Evolutionary conservation across 768 basidiomycete genomes (phyloP), one percentile per base, ranked within the genome.

Genomic region (Podaxis mareebaensis): DNA sequence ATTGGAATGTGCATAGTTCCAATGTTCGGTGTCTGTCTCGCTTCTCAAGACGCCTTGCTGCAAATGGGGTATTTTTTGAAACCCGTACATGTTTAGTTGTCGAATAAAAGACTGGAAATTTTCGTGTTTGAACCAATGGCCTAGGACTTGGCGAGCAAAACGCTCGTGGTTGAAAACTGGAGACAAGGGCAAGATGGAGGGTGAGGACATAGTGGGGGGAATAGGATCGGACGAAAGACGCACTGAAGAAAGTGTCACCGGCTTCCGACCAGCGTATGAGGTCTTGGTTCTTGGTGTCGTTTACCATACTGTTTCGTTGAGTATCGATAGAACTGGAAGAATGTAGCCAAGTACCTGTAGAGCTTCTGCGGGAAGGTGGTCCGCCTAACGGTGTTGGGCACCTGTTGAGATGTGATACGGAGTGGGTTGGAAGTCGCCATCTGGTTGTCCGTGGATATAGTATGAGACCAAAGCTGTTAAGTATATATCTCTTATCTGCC

Each of bases 41-140:
- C 87, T 85, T 72, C 88, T 91, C 65, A 98, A 83, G 33, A 94
- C 95, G 53, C 96, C 95, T 74, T 96, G 93, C 70, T 96, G 95
- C 20, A 98, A 86, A 72, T 99, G 95, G 0, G 95, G 95, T 53
- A 98, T 93, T 78, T 92, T 92, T 82, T 93, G 92, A 74, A 95
- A 95, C 60, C 93, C 93, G 75, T 96, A 97, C 92, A 95, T 95
- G 81, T 96, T 97, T 67, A 96, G 82, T 72, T 97, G 94, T 13
- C 94, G 84, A 17, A 96, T 94, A 69, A 97, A 97, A 36, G 90
- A 92, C 61, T 86, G 85, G 76, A 97, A 98, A 73, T 96, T 97
- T 65, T 91, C 88, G 77, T 99, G 97, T 74, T 99, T 99, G 87
- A 98, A 99, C 88, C 91, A 99, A 44, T 88, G 85, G 2, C 93